Evolutionary conservation across 768 basidiomycete genomes (phyloP).

Genomic region (Lentinula raphanica): DNA sequence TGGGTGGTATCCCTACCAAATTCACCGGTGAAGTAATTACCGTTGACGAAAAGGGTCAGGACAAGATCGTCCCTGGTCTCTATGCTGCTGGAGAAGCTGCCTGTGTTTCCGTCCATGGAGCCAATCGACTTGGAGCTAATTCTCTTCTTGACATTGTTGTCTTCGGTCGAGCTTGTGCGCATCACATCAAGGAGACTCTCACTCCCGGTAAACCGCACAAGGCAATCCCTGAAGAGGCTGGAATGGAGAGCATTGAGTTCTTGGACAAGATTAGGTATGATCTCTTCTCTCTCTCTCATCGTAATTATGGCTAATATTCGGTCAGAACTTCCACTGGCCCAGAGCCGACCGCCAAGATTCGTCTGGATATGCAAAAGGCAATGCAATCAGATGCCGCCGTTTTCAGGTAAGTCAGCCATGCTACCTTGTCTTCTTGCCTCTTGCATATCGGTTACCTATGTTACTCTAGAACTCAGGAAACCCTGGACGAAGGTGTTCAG

Average conservation of each 20-base stretch:
- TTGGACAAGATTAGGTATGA: slow-evolving; percentile 79
- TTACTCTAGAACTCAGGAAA: slow-evolving; percentile 68
- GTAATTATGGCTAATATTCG: not conserved
- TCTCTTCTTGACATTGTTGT: slow-evolving; percentile 98
- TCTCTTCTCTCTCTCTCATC: not conserved
- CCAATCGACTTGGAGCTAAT: slow-evolving; percentile 99
- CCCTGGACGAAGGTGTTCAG: slow-evolving; percentile 87
- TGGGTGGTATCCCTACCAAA: slow-evolving; percentile 99
- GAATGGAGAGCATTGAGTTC: slow-evolving; percentile 77
- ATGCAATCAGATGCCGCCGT: slow-evolving; percentile 99
- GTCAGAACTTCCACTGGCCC: slow-evolving; percentile 71
- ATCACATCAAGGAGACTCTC: slow-evolving; percentile 91
- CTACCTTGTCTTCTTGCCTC: not conserved
- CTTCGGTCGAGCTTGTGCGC: slow-evolving; percentile 97
- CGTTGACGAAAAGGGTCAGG: slow-evolving; percentile 81
- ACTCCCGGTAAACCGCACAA: slow-evolving; percentile 91
- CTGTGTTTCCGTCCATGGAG: slow-evolving; percentile 97
- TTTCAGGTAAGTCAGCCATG: slow-evolving; percentile 59
- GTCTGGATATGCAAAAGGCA: slow-evolving; percentile 96
- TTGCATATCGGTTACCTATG: too few species aligned
- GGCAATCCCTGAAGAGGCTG: slow-evolving; percentile 79
- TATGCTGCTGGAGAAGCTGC: slow-evolving; percentile 99
- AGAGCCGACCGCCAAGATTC: slow-evolving; percentile 83
- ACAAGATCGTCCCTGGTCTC: slow-evolving; percentile 90
- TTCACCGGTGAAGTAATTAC: slow-evolving; percentile 98